Percentiles rank a stretch among this genome's conserved stretches.
These are phyloP conservation scores for Secale cereale DNA, from an alignment of 176 grass and related monocot genomes.

Conservation along the genomic window DNA sequence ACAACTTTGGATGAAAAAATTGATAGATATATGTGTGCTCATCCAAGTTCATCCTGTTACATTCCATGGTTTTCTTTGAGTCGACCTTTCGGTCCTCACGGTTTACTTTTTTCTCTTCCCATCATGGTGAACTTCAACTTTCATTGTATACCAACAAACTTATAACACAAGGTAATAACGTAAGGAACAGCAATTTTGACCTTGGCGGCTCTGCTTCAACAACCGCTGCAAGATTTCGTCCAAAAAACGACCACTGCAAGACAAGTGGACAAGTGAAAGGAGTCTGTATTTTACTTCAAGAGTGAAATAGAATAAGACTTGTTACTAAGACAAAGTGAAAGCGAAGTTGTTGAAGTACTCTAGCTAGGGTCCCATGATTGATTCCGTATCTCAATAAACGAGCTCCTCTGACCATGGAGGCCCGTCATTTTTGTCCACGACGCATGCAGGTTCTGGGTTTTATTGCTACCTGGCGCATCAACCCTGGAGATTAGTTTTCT, in stretches of 20 bases:
- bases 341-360: constrained; percentile 17
- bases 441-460: background rate
- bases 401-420: background rate
- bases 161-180: background rate
- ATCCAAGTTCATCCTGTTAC: background rate
- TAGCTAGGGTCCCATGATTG: background rate
- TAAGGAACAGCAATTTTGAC: background rate
- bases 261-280: background rate
- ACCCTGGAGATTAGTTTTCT: constrained; percentile 4
- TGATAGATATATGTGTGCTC: background rate
- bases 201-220: background rate
- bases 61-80: background rate
- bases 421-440: constrained; percentile 8
- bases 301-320: background rate
- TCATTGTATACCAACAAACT: background rate
- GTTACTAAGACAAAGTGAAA: background rate
- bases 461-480: constrained; percentile 20
- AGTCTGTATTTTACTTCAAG: background rate
- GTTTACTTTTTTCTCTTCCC: background rate
- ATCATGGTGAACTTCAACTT: background rate
- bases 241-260: background rate
- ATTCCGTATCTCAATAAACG: background rate
- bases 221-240: background rate
- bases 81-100: background rate
- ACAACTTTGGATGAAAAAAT: background rate